Evolutionary conservation across 2,329 filamentous ascomycete species (phyloP).

Genomic region (Coniochaeta prunicola): DNA sequence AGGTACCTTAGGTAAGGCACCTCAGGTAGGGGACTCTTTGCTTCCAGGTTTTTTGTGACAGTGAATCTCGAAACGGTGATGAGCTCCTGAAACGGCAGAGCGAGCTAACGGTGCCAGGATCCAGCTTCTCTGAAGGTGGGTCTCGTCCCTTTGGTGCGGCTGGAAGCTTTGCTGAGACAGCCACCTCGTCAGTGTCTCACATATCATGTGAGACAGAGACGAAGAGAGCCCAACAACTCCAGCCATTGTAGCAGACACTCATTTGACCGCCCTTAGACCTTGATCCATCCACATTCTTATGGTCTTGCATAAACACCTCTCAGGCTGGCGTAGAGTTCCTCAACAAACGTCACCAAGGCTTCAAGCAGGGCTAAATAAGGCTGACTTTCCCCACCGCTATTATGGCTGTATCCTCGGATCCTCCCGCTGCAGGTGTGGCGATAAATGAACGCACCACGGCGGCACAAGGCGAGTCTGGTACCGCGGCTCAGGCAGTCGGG

Average conservation of each 20-base stretch:
- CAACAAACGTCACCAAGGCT: neutral
- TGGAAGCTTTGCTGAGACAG: neutral
- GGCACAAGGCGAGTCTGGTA: neutral
- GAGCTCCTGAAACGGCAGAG: neutral
- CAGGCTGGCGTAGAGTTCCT: neutral
- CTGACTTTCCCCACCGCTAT: neutral
- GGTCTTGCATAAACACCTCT: neutral
- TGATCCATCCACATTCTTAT: neutral
- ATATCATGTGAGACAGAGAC: no score
- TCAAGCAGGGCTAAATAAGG: neutral
- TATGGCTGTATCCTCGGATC: slow-evolving; percentile 3
- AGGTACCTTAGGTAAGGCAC: no score
- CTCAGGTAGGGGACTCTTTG: neutral
- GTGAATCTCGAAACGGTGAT: neutral
- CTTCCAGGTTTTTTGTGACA: neutral
- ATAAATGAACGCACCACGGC: neutral
- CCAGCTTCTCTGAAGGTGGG: neutral
- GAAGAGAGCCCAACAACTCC: neutral
- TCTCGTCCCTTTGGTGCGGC: neutral
- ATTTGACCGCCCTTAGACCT: neutral
- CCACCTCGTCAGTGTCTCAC: neutral
- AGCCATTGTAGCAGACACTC: neutral
- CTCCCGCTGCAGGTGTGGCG: neutral
- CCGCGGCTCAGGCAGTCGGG: neutral
- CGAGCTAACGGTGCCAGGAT: neutral